Evolutionary conservation across 1,139 yeast genomes (phyloP).

Genomic region (Kluyveromyces marxianus): DNA sequence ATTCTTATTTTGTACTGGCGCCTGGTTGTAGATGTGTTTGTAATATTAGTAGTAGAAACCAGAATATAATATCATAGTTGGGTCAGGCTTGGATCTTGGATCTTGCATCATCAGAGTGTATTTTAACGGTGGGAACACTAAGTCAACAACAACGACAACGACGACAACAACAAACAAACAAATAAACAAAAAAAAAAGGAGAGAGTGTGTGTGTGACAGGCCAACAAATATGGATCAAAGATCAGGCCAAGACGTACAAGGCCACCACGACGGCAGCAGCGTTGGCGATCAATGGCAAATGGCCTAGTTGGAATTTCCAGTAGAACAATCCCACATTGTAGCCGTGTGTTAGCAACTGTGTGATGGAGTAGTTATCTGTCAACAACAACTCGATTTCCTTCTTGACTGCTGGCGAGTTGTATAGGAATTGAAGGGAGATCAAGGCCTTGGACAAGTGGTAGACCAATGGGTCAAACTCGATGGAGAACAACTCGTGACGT

Average conservation of each 20-base stretch:
- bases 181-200: too few relatives aligned
- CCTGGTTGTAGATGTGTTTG: too few relatives aligned
- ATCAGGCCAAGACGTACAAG: constrained; percentile 15
- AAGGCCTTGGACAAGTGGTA: constrained; percentile 22
- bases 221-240: background rate
- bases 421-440: constrained; percentile 11
- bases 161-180: too few relatives aligned
- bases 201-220: background rate
- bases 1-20: too few relatives aligned
- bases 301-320: constrained; percentile 18
- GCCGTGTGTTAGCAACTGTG: constrained; percentile 8
- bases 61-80: background rate
- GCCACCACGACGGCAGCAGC: constrained; percentile 19
- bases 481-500: constrained; percentile 22
- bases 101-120: too few relatives aligned
- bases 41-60: background rate
- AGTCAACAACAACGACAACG: too few relatives aligned
- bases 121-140: too few relatives aligned
- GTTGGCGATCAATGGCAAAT: constrained; percentile 19
- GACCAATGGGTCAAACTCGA: constrained; percentile 27
- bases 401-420: constrained; percentile 4
- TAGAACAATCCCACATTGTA: constrained; percentile 10
- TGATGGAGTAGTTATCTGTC: background rate
- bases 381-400: constrained; percentile 3
- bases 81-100: too few relatives aligned